Conservation (phyloP, 2,329 filamentous ascomycete genomes). For the Aspergillus latus region DNA sequence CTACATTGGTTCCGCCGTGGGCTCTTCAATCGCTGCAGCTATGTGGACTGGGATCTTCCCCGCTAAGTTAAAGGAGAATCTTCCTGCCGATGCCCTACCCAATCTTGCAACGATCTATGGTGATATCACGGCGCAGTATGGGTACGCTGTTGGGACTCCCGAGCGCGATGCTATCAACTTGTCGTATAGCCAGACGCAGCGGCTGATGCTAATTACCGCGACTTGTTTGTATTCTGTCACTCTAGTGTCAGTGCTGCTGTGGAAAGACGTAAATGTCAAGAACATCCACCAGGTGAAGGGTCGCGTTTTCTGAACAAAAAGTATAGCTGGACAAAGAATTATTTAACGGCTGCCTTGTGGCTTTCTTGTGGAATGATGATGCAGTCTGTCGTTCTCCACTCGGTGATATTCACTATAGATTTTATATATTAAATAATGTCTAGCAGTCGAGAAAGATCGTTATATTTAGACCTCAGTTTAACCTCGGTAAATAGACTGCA, state of each 20-base stretch:
- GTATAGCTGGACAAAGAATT: neutral
- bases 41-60: constrained; percentile 63
- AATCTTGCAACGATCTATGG: constrained; percentile 26
- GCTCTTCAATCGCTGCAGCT: constrained; percentile 30
- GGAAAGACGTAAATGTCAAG: constrained; percentile 43
- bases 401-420: no score
- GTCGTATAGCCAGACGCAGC: constrained; percentile 40
- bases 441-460: no score
- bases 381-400: no score
- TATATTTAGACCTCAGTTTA: no score
- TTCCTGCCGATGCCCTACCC: constrained; percentile 38
- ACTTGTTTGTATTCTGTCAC: constrained; percentile 28
- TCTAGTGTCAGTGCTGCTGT: constrained; percentile 32
- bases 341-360: no score
- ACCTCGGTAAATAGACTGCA: no score
- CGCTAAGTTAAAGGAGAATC: neutral
- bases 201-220: constrained; percentile 35
- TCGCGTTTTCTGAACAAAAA: neutral
- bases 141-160: constrained; percentile 32
- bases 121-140: constrained; percentile 24
- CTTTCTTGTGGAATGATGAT: no score
- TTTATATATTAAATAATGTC: no score
- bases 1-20: constrained; percentile 39
- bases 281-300: constrained; percentile 22
- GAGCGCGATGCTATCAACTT: constrained; percentile 36